Percentiles rank a stretch among this genome's conserved stretches.
These are phyloP conservation scores for Bryopsis sp. DNA, from an alignment of 139 green algal genomes.

Conservation along the genomic window DNA sequence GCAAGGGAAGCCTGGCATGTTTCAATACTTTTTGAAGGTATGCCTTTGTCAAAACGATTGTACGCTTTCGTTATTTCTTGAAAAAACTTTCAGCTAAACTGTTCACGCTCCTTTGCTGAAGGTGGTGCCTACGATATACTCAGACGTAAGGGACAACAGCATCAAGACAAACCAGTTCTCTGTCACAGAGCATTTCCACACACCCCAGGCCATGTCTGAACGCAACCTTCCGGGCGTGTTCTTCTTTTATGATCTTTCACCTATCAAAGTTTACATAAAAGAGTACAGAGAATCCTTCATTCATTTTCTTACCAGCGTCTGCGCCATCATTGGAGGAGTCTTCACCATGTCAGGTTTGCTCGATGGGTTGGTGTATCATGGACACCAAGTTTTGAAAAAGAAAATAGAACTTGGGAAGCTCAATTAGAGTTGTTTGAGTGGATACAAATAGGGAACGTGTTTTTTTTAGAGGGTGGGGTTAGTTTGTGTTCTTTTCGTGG, in stretches of 20 bases:
- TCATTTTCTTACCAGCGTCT: conserved; percentile 87
- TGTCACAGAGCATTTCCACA: conserved; percentile 91
- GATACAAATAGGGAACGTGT: too few species aligned
- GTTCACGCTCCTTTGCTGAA: conserved; percentile 21
- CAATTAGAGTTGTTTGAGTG: too few species aligned
- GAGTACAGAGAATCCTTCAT: conserved; percentile 73
- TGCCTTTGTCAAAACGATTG: not conserved
- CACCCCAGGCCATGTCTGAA: not conserved
- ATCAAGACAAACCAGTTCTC: conserved; percentile 90
- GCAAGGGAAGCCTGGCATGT: conserved; percentile 55
- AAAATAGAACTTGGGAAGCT: conserved; percentile 96
- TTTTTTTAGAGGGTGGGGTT: too few species aligned
- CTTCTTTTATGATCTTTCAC: conserved; percentile 96
- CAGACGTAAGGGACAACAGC: conserved; percentile 38
- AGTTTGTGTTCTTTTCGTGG: too few species aligned
- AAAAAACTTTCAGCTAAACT: conserved; percentile 1
- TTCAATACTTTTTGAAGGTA: conserved; percentile 96
- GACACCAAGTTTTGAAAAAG: conserved; percentile 69
- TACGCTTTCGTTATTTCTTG: not conserved
- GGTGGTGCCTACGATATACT: conserved; percentile 91
- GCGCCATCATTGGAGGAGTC: conserved; percentile 92
- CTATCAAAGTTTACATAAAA: conserved; percentile 79
- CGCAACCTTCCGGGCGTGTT: conserved; percentile 85
- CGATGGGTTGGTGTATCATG: conserved; percentile 80
- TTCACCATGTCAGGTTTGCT: conserved; percentile 95